Conservation (phyloP, 2,329 filamentous ascomycete species). For the Fusarium oxysporum region DNA sequence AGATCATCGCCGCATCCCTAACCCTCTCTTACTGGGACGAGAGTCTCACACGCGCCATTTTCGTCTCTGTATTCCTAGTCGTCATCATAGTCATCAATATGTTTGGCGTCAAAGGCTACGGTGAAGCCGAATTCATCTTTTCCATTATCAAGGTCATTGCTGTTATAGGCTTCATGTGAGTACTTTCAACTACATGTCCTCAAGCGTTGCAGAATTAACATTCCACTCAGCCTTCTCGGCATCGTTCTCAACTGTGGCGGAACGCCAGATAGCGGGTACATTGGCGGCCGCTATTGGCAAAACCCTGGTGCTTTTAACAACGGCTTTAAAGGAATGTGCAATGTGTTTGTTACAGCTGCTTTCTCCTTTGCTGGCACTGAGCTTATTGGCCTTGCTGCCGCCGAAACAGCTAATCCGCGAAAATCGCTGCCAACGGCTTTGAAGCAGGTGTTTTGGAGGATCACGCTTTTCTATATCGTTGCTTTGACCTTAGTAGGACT, state of each 20-base stretch:
- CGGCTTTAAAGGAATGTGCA: constrained; percentile 85
- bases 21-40: constrained; percentile 85
- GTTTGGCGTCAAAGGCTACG: constrained; percentile 89
- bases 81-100: constrained; percentile 85
- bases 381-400: constrained; percentile 80
- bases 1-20: constrained; percentile 87
- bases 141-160: constrained; percentile 87
- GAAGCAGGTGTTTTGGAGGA: constrained; percentile 96
- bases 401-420: constrained; percentile 81
- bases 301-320: constrained; percentile 86
- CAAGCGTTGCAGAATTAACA: constrained; percentile 45
- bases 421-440: constrained; percentile 87
- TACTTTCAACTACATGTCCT: constrained; percentile 18
- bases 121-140: constrained; percentile 90
- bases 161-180: constrained; percentile 88
- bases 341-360: constrained; percentile 80
- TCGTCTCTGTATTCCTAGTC: constrained; percentile 83
- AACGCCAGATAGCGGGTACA: constrained; percentile 77
- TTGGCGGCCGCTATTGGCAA: constrained; percentile 82
- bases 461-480: constrained; percentile 89
- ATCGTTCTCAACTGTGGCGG: constrained; percentile 89
- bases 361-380: constrained; percentile 83
- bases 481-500: constrained; percentile 84
- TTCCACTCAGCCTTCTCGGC: constrained; percentile 74
- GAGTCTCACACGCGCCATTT: constrained; percentile 74